Evolutionary conservation across 768 basidiomycete genomes (phyloP).

Genomic region (Tephrocybe rancida): DNA sequence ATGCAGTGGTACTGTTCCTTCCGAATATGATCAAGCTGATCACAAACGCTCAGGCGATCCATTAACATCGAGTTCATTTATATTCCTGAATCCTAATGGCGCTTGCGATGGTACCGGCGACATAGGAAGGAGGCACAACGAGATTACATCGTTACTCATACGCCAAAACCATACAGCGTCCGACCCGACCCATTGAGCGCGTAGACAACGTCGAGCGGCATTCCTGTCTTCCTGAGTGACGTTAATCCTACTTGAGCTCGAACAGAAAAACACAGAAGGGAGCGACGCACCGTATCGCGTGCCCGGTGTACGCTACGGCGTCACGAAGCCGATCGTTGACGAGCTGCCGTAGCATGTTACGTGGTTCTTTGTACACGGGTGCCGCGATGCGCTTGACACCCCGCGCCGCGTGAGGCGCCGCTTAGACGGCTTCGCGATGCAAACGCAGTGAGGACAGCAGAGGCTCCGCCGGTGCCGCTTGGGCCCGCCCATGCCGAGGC

Average conservation of each 20-base stretch:
- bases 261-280: not conserved
- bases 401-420: constrained; percentile 3
- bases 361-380: not conserved
- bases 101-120: too few relatives aligned
- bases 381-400: constrained; percentile 2
- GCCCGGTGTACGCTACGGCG: constrained; percentile 1
- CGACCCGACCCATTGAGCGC: constrained; percentile 1
- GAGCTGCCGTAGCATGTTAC: not conserved
- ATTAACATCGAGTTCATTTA: too few relatives aligned
- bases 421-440: constrained; percentile 2
- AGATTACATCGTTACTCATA: too few relatives aligned
- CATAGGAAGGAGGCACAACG: too few relatives aligned
- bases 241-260: not conserved
- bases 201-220: constrained; percentile 1
- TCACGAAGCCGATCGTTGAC: too few relatives aligned
- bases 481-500: constrained; percentile 1
- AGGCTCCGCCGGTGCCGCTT: not conserved
- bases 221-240: not conserved
- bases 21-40: too few relatives aligned
- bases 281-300: not conserved
- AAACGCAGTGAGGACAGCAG: not conserved
- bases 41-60: too few relatives aligned
- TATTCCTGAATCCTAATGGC: too few relatives aligned
- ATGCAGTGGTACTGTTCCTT: too few relatives aligned
- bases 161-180: constrained; percentile 5